Evolutionary conservation across 2,329 filamentous ascomycete genomes (phyloP).

Genomic region (Simplicillium sp.): DNA sequence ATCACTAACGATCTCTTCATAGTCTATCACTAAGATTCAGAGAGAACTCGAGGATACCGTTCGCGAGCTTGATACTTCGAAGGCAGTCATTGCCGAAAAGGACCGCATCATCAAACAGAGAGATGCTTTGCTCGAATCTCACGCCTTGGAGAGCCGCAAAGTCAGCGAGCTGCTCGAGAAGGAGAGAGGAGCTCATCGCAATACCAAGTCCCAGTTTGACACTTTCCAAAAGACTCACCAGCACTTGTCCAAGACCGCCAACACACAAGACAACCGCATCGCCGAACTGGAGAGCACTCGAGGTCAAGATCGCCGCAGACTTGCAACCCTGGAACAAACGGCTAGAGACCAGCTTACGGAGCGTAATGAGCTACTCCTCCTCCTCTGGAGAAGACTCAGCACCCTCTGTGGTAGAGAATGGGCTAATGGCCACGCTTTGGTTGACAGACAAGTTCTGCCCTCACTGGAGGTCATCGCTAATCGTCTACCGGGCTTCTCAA

Average conservation of each 20-base stretch:
- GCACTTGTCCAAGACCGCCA: constrained; percentile 76
- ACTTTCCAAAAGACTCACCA: constrained; percentile 80
- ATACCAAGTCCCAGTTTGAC: constrained; percentile 82
- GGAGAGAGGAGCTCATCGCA: constrained; percentile 74
- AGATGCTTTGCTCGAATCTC: constrained; percentile 78
- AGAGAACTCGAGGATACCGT: constrained; percentile 78
- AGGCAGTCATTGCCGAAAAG: constrained; percentile 75
- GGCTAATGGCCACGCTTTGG: constrained; percentile 79
- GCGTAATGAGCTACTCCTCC: constrained; percentile 77
- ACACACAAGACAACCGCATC: constrained; percentile 75
- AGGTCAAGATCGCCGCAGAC: constrained; percentile 66
- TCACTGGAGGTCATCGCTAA: constrained; percentile 78
- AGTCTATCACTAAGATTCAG: constrained; percentile 81
- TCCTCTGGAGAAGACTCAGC: constrained; percentile 84
- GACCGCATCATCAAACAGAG: constrained; percentile 84
- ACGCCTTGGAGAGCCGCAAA: constrained; percentile 77
- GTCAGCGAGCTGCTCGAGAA: constrained; percentile 84
- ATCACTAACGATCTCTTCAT: background rate
- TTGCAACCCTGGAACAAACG: constrained; percentile 65
- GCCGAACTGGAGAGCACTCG: constrained; percentile 76
- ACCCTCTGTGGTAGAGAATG: constrained; percentile 83
- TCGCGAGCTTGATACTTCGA: constrained; percentile 71
- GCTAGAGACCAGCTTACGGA: constrained; percentile 83
- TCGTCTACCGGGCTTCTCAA: constrained; percentile 79
- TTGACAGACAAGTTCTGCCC: constrained; percentile 76